Base-by-base conservation (phyloP, 352 stramenopile genomes). In the Phytophthora pini region DNA sequence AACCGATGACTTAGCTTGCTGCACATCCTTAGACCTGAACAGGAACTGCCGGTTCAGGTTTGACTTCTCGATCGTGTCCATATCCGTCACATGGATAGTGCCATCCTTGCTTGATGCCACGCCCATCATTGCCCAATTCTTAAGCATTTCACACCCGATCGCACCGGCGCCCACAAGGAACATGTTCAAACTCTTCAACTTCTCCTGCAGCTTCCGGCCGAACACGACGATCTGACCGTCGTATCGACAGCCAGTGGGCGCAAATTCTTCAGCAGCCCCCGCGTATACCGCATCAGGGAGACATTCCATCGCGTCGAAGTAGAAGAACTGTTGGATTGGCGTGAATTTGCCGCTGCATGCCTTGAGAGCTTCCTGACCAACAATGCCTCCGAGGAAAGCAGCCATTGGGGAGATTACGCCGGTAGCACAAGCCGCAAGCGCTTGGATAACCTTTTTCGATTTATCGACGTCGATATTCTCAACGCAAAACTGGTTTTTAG, bases 121-220 rank as follows among this genome's bases (percentile, higher is more conserved):
- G 31, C 98, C 98, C 97, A 99, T 99, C 71, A 99, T 92, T 1
- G 98, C 98, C 96, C 97, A 99, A 75, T 99, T 99, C 84, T 99
- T 99, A 6, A 99, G 87, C 95, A 99, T 99, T 81, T 99, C 98
- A 72, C 98, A 99, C 4, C 98, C 98, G 68, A 99, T 99, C 4
- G 98, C 98, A 46, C 98, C 98, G 13, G 97, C 97, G 26, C 98
- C 98, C 49, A 99, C 96, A 17, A 99, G 82, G 66, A 99, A 99
- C 65, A 99, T 76, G 48, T 86, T 97, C 59, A 97, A 67, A 47
- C 89, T 85, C 27, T 91, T 79, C 44, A 98, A 82, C 52, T 92
- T 87, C 29, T 84, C 75, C 60, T 97, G 89, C 27, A 97, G 44
- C 6, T 70, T 66, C 8, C 77, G 80, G 9, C 93, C 93, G 55